Evolutionary conservation across 768 basidiomycete genomes (phyloP), one percentile per base, ranked within the genome.

Genomic region (Butyriboletus loyo): DNA sequence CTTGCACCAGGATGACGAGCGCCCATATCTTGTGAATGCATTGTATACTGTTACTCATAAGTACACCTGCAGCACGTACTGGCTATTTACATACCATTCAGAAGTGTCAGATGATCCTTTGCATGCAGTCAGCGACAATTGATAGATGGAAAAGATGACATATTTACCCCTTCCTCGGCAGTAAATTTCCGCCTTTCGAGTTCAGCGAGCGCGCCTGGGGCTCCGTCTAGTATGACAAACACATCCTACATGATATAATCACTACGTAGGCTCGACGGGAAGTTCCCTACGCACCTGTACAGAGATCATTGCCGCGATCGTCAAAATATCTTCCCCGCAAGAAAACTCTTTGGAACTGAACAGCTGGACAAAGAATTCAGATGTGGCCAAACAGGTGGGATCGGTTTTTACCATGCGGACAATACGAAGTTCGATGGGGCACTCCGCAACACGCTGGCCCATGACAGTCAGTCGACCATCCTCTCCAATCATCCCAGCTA

Each of bases 181-280:
- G 93, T 98, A 62, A 98, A 98, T 67, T 98, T 98, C 52, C 97
- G 75, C 46, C 93, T 78, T 69, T 98, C 95, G 14, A 98, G 74
- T 69, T 98, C 96, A 4, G 89, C 93, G 30, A 92, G 67, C 1
- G 92, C 92, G 13, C 92, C 92, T 6, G 82, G 79, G 8, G 87
- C 84, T 6, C 93, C 94, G 3, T 93, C 90, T 4, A 89, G 86
- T 50, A 91, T 90, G 24, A 95, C 69, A 66, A 99, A 99, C 3
- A 87, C 84, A 61, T 98, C 93, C 92, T 97, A 52, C 10, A 14
- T 27, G 15, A 17, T 28, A 37, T 48, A 8, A 40, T 55, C 50
- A 50, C 21, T 21, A 44, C 32, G 43, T 10, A 34, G 27, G 25
- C 24, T 4, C 4, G 21, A 46, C 15, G 7, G 19, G 3, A 31